Conservation (phyloP, 2,329 filamentous ascomycete species). For the Arthrobotrys iridis region DNA sequence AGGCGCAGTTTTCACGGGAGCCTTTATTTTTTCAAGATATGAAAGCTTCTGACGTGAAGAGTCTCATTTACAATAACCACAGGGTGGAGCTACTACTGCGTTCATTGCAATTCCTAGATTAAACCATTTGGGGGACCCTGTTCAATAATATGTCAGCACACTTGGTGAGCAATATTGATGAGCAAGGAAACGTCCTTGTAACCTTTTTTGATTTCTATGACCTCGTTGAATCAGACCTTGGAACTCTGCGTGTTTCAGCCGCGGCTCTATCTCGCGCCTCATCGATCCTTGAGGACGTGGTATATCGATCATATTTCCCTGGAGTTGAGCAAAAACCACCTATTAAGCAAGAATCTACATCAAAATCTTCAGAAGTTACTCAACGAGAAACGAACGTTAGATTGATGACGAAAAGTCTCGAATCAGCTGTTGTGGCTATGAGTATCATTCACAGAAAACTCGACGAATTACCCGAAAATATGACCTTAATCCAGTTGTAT, state of each 20-base stretch:
- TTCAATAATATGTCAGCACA: too few species aligned
- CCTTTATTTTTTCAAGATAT: too few species aligned
- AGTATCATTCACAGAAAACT: slow-evolving; percentile 16
- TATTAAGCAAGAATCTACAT: neutral
- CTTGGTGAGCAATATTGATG: too few species aligned
- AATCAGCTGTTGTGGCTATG: neutral
- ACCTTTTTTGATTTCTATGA: too few species aligned
- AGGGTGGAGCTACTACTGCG: too few species aligned
- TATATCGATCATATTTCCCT: neutral
- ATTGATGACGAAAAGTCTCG: neutral
- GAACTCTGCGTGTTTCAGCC: slow-evolving; percentile 6
- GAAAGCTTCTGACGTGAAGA: too few species aligned
- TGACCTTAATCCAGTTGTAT: slow-evolving; percentile 4
- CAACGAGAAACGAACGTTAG: neutral
- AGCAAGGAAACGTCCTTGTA: too few species aligned
- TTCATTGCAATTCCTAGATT: too few species aligned
- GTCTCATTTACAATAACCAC: too few species aligned
- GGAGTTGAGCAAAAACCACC: neutral
- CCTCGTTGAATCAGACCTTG: too few species aligned
- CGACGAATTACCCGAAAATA: neutral
- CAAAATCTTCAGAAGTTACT: neutral
- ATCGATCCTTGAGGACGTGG: neutral
- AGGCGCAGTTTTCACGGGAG: too few species aligned
- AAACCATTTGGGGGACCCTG: too few species aligned
- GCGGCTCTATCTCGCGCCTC: neutral